Base-by-base conservation (phyloP, 495 filamentous ascomycete species). In the Penicillium antarcticum region DNA sequence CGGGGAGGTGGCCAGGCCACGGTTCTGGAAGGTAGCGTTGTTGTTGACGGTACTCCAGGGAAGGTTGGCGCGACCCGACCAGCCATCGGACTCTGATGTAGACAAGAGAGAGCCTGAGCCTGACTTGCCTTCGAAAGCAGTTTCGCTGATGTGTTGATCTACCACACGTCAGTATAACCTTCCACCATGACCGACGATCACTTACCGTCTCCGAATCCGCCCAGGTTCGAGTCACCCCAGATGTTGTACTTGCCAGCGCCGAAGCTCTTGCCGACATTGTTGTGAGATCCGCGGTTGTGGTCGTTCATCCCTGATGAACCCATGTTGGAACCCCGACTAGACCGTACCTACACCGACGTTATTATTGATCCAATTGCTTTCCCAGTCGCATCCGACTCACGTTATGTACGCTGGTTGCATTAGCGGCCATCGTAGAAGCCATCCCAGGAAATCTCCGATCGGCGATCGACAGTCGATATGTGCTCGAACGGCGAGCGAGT, bases 71-170 rank as follows among this genome's bases (percentile, higher is more conserved):
- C 72, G 72, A 23, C 61, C 58, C 58, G 57, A 69, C 79, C 78
- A 82, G 29, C 67, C 68, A 58, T 89, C 84, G 1, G 82, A 78
- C 57, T 86, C 84, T 1, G 86, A 88, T 2, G 82, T 76, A 2
- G 81, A 74, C 36, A 87, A 63, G 24, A 90, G 63, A 29, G 86
- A 86, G 21, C 83, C 76, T 2, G 86, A 88, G 19, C 87, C 86
- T 24, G 79, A 78, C 56, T 83, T 81, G 6, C 70, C 73, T 52
- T 81, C 77, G 31, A 70, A 70, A 10, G 56, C 63, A 14, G 50
- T 53, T 1, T 74, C 63, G 35, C 55, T 19, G 10, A 58, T 56
- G 45, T 64, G 58, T 60, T 71, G 61, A 24, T 72, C 71, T 74
- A 31, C 3, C 38, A 13, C 1, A 8, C 12, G 44, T 62, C 16